Conservation (phyloP, 2,329 filamentous ascomycete species). For the Cladophialophora yegresii region DNA sequence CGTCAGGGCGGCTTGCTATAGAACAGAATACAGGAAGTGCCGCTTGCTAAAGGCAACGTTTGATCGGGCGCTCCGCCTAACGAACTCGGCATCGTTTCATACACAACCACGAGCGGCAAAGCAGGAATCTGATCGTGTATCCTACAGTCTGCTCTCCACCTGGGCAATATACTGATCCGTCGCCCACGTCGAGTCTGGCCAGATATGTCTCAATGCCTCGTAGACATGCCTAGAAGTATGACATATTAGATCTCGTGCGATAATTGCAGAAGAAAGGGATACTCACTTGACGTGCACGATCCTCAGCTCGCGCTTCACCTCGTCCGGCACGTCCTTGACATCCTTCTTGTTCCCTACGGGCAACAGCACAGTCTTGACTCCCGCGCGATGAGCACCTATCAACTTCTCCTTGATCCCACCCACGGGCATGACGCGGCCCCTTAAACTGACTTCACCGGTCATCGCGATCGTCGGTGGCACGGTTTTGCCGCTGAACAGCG, state of each 20-base stretch:
- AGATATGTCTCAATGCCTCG: slow-evolving; percentile 87
- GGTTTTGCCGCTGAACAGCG: slow-evolving; percentile 78
- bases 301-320: slow-evolving; percentile 82
- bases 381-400: slow-evolving; percentile 87
- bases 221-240: slow-evolving; percentile 71
- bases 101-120: neutral
- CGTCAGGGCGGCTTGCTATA: neutral
- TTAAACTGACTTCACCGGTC: slow-evolving; percentile 78
- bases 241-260: slow-evolving; percentile 22
- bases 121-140: neutral
- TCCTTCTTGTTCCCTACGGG: slow-evolving; percentile 91
- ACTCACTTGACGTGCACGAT: slow-evolving; percentile 86
- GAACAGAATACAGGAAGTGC: neutral
- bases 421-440: slow-evolving; percentile 88
- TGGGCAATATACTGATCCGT: slow-evolving; percentile 68
- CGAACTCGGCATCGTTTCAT: neutral
- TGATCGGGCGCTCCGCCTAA: neutral
- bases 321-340: slow-evolving; percentile 81
- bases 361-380: slow-evolving; percentile 89
- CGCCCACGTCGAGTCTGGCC: slow-evolving; percentile 87
- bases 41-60: neutral
- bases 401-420: slow-evolving; percentile 99
- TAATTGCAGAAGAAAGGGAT: slow-evolving; percentile 15
- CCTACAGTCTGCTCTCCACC: slow-evolving; percentile 71
- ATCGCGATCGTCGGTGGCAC: slow-evolving; percentile 93